A percentile compares a stretch with the other conserved stretches of the same genome.
Evolutionary conservation across 305 asterid genomes (phyloP).

Genomic region (Solanum hybrid): DNA sequence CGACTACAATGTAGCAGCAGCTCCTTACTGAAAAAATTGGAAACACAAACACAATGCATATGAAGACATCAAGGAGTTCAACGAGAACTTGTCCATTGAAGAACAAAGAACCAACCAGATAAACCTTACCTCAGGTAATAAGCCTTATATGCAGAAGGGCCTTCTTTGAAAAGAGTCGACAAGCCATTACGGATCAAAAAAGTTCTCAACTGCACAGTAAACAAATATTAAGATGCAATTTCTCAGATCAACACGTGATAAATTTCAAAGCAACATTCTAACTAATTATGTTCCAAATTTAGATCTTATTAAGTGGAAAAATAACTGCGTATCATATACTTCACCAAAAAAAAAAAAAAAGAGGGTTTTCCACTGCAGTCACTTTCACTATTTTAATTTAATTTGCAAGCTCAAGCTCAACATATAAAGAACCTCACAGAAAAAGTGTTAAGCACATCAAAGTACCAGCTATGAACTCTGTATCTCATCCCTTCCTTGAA

Average conservation of each 20-base stretch:
- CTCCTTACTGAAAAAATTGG: neutral
- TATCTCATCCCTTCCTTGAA: neutral
- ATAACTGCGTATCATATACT: neutral
- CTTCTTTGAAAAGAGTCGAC: constrained; percentile 81
- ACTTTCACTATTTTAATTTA: neutral
- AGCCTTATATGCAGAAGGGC: constrained; percentile 83
- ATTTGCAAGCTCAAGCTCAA: neutral
- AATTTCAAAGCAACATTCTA: neutral
- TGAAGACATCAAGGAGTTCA: neutral
- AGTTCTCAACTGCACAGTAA: constrained; percentile 65
- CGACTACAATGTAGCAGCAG: neutral
- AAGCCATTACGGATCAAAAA: constrained; percentile 94
- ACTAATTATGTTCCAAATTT: neutral
- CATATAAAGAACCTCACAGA: neutral
- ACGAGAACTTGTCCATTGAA: neutral
- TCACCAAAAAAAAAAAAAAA: neutral
- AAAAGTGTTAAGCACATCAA: neutral
- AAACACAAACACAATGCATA: neutral
- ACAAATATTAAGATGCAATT: constrained; percentile 9
- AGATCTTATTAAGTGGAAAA: neutral
- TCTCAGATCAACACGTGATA: neutral
- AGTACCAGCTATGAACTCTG: neutral
- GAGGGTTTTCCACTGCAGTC: neutral
- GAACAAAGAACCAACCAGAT: constrained; percentile 8
- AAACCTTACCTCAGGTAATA: constrained; percentile 66